Percentiles rank a stretch among this genome's conserved stretches.
Conservation (phyloP, 176 grass and related monocot species). For the Lolium multiflorum region DNA sequence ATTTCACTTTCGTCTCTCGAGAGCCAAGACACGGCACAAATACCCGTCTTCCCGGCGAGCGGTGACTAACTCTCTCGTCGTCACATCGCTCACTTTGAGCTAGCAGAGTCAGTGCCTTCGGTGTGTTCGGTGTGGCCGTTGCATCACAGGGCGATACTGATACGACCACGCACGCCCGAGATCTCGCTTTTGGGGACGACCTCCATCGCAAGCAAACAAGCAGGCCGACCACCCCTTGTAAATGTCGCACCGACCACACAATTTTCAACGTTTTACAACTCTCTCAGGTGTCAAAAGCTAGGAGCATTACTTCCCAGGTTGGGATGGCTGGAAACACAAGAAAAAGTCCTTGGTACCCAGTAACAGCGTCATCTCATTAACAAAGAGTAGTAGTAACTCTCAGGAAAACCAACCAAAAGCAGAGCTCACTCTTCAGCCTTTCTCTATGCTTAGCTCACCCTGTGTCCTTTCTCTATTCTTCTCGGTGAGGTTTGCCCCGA, state of each 20-base stretch:
- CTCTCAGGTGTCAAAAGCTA: conserved; percentile 1
- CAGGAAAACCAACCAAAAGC: neutral
- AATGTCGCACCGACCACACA: conserved; percentile 22
- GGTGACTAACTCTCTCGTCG: neutral
- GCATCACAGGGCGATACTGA: conserved; percentile 23
- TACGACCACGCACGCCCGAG: neutral
- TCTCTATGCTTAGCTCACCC: no score
- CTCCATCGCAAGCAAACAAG: neutral
- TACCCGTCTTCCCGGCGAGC: neutral
- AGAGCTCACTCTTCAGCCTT: neutral
- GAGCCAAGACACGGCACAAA: neutral
- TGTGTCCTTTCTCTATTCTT: no score
- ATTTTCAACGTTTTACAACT: neutral
- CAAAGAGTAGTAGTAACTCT: no score
- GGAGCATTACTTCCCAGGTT: neutral
- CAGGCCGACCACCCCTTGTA: neutral
- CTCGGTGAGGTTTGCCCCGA: neutral
- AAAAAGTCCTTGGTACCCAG: neutral
- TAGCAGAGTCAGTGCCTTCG: neutral
- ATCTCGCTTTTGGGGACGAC: neutral
- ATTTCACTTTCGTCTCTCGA: neutral
- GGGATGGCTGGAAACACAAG: neutral
- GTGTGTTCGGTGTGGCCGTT: neutral
- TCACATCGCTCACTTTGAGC: neutral
- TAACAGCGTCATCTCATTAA: neutral